Conservation (phyloP, 2,329 filamentous ascomycete species). For the Colletotrichum filicis region DNA sequence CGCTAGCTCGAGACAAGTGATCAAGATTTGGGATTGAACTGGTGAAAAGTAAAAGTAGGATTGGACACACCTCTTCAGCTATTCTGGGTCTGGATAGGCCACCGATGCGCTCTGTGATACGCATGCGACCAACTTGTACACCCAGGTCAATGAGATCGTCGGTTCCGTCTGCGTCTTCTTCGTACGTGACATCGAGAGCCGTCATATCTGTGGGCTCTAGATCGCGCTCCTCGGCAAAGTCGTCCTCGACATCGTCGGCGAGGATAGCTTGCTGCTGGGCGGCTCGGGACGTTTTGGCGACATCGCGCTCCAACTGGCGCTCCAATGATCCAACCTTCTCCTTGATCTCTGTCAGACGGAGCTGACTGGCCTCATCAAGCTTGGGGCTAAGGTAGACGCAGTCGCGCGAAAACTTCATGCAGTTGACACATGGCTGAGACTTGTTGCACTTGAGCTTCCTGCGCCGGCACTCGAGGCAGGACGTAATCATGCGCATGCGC, state of each 20-base stretch:
- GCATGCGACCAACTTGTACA: slow-evolving; percentile 76
- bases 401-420: slow-evolving; percentile 63
- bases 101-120: slow-evolving; percentile 79
- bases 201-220: slow-evolving; percentile 72
- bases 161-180: slow-evolving; percentile 65
- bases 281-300: slow-evolving; percentile 57
- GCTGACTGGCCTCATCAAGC: slow-evolving; percentile 75
- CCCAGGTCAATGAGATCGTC: slow-evolving; percentile 79
- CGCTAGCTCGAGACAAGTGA: neutral
- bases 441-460: slow-evolving; percentile 86
- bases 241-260: slow-evolving; percentile 64
- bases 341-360: slow-evolving; percentile 80
- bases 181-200: slow-evolving; percentile 74
- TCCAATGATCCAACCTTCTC: slow-evolving; percentile 81
- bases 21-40: neutral
- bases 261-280: slow-evolving; percentile 50
- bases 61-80: slow-evolving; percentile 70
- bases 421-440: slow-evolving; percentile 76
- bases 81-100: slow-evolving; percentile 78
- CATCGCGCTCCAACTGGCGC: slow-evolving; percentile 74
- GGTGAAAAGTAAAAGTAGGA: neutral
- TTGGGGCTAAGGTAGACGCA: slow-evolving; percentile 74
- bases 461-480: slow-evolving; percentile 77
- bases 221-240: slow-evolving; percentile 68
- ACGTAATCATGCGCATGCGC: slow-evolving; percentile 74